Evolutionary conservation across 129 eudicot species (phyloP).

Genomic region (Daucus carota): DNA sequence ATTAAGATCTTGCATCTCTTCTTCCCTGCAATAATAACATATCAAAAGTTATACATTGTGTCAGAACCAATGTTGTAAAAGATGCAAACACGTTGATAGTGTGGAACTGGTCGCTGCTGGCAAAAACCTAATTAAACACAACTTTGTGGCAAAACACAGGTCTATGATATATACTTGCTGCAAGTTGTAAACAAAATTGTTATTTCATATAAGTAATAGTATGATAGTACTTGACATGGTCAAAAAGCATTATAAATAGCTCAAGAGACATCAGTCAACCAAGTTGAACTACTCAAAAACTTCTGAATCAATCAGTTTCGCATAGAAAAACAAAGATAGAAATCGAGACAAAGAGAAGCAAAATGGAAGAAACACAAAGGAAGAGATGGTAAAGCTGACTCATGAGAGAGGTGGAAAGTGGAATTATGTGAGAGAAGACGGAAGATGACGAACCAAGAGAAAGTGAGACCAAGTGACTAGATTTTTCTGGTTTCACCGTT

Average conservation of each 20-base stretch:
- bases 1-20: conserved; percentile 84
- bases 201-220: not conserved
- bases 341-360: not conserved
- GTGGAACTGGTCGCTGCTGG: not conserved
- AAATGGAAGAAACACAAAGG: no score
- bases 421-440: not conserved
- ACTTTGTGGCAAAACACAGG: not conserved
- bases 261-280: not conserved
- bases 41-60: not conserved
- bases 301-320: no score
- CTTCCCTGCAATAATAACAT: conserved; percentile 59
- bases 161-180: not conserved
- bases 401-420: not conserved
- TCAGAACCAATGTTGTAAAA: not conserved
- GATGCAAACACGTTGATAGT: not conserved
- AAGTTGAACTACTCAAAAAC: not conserved
- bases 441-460: not conserved
- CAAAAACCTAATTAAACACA: not conserved
- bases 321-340: not conserved
- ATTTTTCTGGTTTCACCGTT: no score
- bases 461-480: not conserved
- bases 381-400: not conserved
- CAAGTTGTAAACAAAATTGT: not conserved
- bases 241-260: not conserved
- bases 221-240: not conserved